Evolutionary conservation across 257 asterid species (phyloP), one percentile per base, ranked within the genome.

Genomic region (Cinchona pubescens): DNA sequence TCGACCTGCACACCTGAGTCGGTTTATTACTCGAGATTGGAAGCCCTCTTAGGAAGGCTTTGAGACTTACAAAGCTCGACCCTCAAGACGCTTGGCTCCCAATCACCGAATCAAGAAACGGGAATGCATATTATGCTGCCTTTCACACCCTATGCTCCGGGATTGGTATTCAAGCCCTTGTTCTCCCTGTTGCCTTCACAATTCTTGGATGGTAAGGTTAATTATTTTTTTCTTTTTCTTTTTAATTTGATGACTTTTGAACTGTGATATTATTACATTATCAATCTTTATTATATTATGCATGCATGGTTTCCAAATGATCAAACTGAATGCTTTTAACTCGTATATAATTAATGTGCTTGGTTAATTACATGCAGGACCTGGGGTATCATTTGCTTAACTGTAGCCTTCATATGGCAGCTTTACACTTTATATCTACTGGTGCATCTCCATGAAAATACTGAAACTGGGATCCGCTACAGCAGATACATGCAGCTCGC

Each of bases 21-120:
- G 91, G 15, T 90, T 93, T 88, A 84, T 88, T 49, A 88, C 97
- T 30, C 98, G 96, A 2, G n/a, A 46, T 93, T 37, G 96, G 90
- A 23, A 93, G 95, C 83, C 97, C 97, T 3, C 69, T 91, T 25
- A 88, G 95, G 18, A 91, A 90, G 71, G 97, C 90, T 3, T 81
- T 91, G 21, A 85, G 86, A 32, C 91, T 91, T 77, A 93, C 98
- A 0, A 91, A 67, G 53, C 92, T 93, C 18, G 90, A 93, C 72
- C 98, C 94, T 0, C 85, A 91, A 4, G 97, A 93, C 55, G 98
- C 98, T 1, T 93, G 97, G 98, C 90, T 93, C 19, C 97, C 98
- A 0, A 91, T 93, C 38, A 93, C 97, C 0, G 91, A 90, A 71
- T 93, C 97, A 0, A 84, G 98, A 78, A 93, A 91, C 46, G 98